Evolutionary conservation across 164 flowering plant species (phyloP), one percentile per base, ranked within the genome.

Genomic region (Stephania yunnanensis): DNA sequence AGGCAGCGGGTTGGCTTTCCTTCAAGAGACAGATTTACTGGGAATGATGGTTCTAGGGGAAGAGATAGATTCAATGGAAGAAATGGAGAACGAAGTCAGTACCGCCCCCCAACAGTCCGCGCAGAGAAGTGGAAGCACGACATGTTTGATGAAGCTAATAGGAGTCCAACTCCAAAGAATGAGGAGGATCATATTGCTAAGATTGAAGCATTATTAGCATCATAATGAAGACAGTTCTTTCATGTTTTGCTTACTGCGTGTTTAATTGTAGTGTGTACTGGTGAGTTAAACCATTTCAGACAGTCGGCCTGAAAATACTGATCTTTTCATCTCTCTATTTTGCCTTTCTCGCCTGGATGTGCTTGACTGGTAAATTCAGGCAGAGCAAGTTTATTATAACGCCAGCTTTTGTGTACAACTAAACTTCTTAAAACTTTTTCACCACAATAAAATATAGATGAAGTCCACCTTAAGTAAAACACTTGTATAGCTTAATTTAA

Each of bases 51-150:
- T 66, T 81, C 72, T 73, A 80, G 84, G 74, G 92, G 88, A 73
- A 84, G 93, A 76, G 92, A 92, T 17, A 78, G 85, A 67, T 76
- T 77, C 73, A 78, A 11, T 74, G 87, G 82, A 42, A 82, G 94
- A 75, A 86, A 83, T 74, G 85, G 84, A 46, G 83, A 81, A 64
- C 77, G 76, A 69, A 77, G 75, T 48, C 82, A 77, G 69, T 66
- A 79, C 80, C 85, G 68, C 0, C 45, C 87, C 11, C n/a, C 20
- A 75, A 75, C 76, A 84, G 84, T 53, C 20, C 87, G 79, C 15
- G 87, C 71, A 10, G 96, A 94, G 75, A 96, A 94, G 78, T 96
- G 99, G 99, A 90, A 87, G 85, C 99, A 94, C 83, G 99, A 96
- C 79, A 71, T 92, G 71, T 96, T 76, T 78, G 89, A 89, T 46